Base-by-base conservation (phyloP, 2,329 filamentous ascomycete species). In the Ceratocystis destructans region DNA sequence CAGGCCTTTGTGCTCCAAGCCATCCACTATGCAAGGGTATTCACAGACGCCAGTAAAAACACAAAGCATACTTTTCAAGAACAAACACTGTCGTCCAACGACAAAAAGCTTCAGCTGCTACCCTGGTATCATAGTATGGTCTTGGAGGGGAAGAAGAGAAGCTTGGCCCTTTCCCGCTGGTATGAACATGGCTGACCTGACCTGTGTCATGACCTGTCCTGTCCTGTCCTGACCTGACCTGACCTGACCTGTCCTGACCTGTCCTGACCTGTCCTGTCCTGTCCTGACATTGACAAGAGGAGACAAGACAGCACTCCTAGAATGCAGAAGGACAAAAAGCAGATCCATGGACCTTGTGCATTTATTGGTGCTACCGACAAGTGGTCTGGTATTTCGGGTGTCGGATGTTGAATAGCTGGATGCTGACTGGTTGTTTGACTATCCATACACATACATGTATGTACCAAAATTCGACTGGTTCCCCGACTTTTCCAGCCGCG, bases 1-100 rank as follows among this genome's bases (percentile, higher is more conserved):
- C 61, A 63, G 41, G 61, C 61, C 46, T 63, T 63, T 63, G 44
- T 63, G 61, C 22, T 48, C 31, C 31, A 8, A 50, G 44, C 25
- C 25, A 31, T 25, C 28, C 17, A 41, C 44, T 46, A 63, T 63
- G 61, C 61, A 63, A 63, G 61, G 61, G 61, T 48, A 37, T 37
- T 37, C 33, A 37, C 12, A 12, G 33, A 37, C 33, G 33, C 10
- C 33, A 37, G 33, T 1, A 10, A 37, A 37, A 37, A 10, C 33
- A 37, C 10, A 10, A 37, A 12, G 33, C 33, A 37, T 37, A 37
- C 8, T 8, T 37, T 37, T 10, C 33, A 37, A 37, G 33, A 37
- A 7, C 33, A 3, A 37, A 12, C 22, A 10, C 25, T 59, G 25
- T 37, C 7, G 2, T 33, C 28, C 25, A 33, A 59, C 12, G 53